Evolutionary conservation across 495 filamentous ascomycete genomes (phyloP), one percentile per base, ranked within the genome.

Genomic region (Baudoinia panamericana): DNA sequence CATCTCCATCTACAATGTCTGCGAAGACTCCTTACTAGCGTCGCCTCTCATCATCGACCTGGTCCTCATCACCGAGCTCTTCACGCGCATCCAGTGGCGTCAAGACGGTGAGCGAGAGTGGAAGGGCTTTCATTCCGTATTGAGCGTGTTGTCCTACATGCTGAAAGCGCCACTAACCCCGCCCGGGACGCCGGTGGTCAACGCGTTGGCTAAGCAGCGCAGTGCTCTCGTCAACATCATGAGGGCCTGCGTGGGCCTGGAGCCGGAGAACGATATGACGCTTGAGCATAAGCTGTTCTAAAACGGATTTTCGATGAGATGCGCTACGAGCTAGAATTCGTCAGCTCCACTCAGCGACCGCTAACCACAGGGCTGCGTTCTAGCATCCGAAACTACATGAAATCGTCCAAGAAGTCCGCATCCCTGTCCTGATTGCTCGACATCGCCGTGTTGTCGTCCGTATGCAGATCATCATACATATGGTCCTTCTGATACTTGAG

Each of bases 231-330:
- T 82, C 60, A 99, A 99, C 72, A 95, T 99, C 66, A 92, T 99
- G 78, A 86, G 88, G 54, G 92, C 92, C 36, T 96, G 92, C 54
- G 80, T 99, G 57, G 90, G 90, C 55, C 72, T 99, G 45, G 84
- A 93, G 73, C 90, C 92, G 17, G 90, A 99, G 74, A 90, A 79
- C 35, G 90, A 99, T 61, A 96, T 99, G 92, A 95, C 88, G 35
- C 73, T 99, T 28, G 90, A 99, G 74, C 90, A 99, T 69, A 99
- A 96, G 78, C 72, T 96, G 43, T 88, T 95, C 62, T 76, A 69
- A 50, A 30, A 26, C 11, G 11, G 5, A 28, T 17, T 9, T 17
- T 34, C 16, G n/a, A n/a, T n/a, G n/a, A n/a, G n/a, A n/a, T n/a
- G n/a, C n/a, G n/a, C n/a, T n/a, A n/a, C n/a, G 18, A 6, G 32